Base-by-base conservation (phyloP, 2,329 filamentous ascomycete species). In the Talaromyces sp. region DNA sequence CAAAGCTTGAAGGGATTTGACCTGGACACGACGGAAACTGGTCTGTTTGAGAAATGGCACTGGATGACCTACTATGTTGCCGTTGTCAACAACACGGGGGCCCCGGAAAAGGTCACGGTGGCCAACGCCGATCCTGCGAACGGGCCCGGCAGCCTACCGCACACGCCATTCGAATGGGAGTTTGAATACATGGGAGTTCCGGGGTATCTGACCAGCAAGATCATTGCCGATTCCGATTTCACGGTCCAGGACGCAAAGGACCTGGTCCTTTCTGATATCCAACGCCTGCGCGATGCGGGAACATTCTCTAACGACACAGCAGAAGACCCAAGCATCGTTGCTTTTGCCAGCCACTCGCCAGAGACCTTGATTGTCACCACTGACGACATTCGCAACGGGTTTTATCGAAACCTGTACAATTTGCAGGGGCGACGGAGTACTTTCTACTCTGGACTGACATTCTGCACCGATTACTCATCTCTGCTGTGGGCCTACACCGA, bases 1-100 rank as follows among this genome's bases (percentile, higher is more conserved):
- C 68, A 67, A 8, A 77, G 75, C 64, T 65, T 76, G 21, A 62
- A 62, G 13, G 58, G 63, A 3, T 75, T 78, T 52, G 70, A 74
- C 59, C 65, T 79, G 3, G 70, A 71, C 60, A 41, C 57, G 1
- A 62, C 61, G 6, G 76, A 79, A 60, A 50, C 43, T n/a, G 19
- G 43, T 9, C 19, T 50, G 10, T 50, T 50, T 26, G 43, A 50
- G 13, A 50, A 50, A 50, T 50, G 43, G 43, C 19, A 50, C 43
- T 50, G 43, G 43, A 50, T 50, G 43, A 21, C 43, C 24, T 50
- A 50, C 43, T 26, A 50, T 50, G 43, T 50, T 10, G 43, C 43
- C 19, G 24, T 50, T 50, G 43, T 54, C 21, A 54, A 54, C 51
- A 54, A 54, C 51, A 54, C 26, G 9, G 51, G 31, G 8, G 26